Conservation (phyloP, 805 yeast species). For the Komagataella populi region DNA sequence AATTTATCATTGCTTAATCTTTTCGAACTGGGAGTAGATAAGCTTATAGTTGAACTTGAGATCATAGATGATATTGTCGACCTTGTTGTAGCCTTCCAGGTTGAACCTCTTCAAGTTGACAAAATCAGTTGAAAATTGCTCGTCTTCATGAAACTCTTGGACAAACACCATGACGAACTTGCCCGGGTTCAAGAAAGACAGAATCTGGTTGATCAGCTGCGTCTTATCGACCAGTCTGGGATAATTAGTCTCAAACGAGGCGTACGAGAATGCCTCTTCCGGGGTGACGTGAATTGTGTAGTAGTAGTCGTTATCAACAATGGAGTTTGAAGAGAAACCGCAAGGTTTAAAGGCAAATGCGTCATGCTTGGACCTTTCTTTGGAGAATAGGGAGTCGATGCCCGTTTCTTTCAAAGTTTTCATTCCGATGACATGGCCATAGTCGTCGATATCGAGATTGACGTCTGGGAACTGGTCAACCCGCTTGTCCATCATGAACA, state of each 20-base stretch:
- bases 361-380: slow-evolving; percentile 38
- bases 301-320: slow-evolving; percentile 42
- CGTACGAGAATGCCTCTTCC: slow-evolving; percentile 88
- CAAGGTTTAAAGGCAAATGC: slow-evolving; percentile 90
- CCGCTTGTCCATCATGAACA: slow-evolving; percentile 29
- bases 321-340: slow-evolving; percentile 85
- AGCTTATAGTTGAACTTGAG: slow-evolving; percentile 55
- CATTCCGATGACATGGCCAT: slow-evolving; percentile 71
- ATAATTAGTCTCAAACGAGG: slow-evolving; percentile 86
- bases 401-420: slow-evolving; percentile 51
- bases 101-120: slow-evolving; percentile 17
- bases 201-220: slow-evolving; percentile 45
- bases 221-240: slow-evolving; percentile 33
- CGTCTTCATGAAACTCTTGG: slow-evolving; percentile 8
- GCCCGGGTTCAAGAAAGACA: slow-evolving; percentile 58
- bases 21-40: slow-evolving; percentile 55
- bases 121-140: slow-evolving; percentile 15
- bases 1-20: slow-evolving; percentile 4
- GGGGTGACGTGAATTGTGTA: slow-evolving; percentile 92
- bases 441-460: slow-evolving; percentile 36
- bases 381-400: slow-evolving; percentile 41
- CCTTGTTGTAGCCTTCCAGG: slow-evolving; percentile 38
- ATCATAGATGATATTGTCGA: slow-evolving; percentile 63
- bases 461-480: slow-evolving; percentile 21
- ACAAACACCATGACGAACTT: slow-evolving; percentile 40